These are phyloP conservation scores for Gnomoniopsis smithogilvyi DNA, from an alignment of 2,329 filamentous ascomycete genomes.

Conservation along the genomic window DNA sequence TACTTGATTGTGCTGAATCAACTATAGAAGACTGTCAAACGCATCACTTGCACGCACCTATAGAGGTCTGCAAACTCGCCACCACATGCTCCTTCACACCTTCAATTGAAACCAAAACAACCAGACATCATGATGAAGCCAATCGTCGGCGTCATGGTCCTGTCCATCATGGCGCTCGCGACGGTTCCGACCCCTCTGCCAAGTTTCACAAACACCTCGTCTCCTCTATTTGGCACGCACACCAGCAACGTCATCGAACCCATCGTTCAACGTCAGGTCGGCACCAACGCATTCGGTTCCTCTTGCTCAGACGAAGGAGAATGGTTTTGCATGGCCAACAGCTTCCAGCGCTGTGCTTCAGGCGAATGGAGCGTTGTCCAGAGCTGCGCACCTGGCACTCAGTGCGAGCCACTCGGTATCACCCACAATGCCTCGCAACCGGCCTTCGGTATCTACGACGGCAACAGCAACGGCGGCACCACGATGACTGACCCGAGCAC, in stretches of 20 bases:
- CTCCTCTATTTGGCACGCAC: not conserved
- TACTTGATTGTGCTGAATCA: not conserved
- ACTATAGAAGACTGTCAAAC: not conserved
- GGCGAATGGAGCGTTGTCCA: constrained; percentile 45
- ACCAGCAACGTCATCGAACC: not conserved
- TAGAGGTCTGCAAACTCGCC: not conserved
- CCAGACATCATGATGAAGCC: not conserved
- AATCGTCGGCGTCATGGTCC: not conserved
- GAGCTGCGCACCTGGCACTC: constrained; percentile 40
- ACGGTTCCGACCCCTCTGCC: not conserved
- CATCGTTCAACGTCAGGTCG: not conserved
- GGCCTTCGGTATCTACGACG: not conserved
- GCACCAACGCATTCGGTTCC: constrained; percentile 32
- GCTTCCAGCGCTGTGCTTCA: constrained; percentile 48
- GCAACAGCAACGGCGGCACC: not conserved
- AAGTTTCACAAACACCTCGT: not conserved
- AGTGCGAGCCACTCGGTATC: constrained; percentile 41
- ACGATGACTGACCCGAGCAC: not conserved
- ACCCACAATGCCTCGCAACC: constrained; percentile 33
- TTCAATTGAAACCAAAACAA: not conserved
- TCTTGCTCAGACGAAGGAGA: constrained; percentile 45
- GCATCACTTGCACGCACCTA: not conserved
- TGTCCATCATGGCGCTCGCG: not conserved
- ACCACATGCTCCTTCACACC: not conserved
- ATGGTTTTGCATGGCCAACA: constrained; percentile 50